Percentiles rank a stretch among this genome's conserved stretches.
phyloP scores from a whole-genome alignment of 345 rosid species.

The Heritiera fomes region DNA sequence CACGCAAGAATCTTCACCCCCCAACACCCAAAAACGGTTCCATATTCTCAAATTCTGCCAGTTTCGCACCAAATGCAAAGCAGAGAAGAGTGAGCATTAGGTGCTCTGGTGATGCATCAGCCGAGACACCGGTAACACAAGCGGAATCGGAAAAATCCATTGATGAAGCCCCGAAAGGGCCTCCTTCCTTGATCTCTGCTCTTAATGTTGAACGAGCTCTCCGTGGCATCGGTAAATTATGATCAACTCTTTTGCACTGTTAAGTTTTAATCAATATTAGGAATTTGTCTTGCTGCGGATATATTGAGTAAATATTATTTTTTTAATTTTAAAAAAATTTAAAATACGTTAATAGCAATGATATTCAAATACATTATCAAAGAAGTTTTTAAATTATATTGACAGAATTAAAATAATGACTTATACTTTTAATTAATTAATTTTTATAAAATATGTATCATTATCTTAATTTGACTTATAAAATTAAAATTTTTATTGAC shows the following conservation, averaged over 20 bases:
- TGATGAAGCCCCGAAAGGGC: conserved; percentile 52
- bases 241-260: background rate
- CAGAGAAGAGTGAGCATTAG: conserved; percentile 18
- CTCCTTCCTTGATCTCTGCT: conserved; percentile 51
- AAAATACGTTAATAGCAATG: no score
- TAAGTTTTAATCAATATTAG: background rate
- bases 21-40: conserved; percentile 11
- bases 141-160: conserved; percentile 52
- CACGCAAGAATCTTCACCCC: conserved; percentile 3
- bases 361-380: no score
- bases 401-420: no score
- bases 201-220: conserved; percentile 81
- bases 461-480: no score
- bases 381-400: no score
- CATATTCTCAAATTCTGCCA: conserved; percentile 4
- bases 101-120: conserved; percentile 40
- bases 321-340: no score
- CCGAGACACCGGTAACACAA: conserved; percentile 36
- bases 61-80: background rate
- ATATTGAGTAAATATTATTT: no score
- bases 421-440: no score
- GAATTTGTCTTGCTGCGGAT: background rate
- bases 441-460: no score
- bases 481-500: no score
- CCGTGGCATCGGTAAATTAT: conserved; percentile 68